A percentile compares a stretch with the other conserved stretches of the same genome.
Evolutionary conservation across 2,329 filamentous ascomycete species (phyloP).

Genomic region (Peltaster fructicola): DNA sequence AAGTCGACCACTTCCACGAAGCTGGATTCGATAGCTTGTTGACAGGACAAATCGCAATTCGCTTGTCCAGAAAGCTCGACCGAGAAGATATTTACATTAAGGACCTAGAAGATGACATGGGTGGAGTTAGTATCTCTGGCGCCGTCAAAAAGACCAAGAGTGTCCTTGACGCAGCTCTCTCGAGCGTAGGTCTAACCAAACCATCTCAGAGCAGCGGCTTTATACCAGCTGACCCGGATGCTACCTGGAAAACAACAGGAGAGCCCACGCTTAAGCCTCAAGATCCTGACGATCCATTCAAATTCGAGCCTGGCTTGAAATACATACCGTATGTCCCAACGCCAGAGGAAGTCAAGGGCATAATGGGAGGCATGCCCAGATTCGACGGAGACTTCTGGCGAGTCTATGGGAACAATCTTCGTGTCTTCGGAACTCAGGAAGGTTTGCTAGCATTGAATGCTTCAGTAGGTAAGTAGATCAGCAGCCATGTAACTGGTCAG

Average conservation of each 20-base stretch:
- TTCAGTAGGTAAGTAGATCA: background rate
- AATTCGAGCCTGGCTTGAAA: slow-evolving; percentile 15
- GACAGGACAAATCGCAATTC: slow-evolving; percentile 40
- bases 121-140: slow-evolving; percentile 6
- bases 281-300: slow-evolving; percentile 11
- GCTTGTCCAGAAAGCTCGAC: slow-evolving; percentile 35
- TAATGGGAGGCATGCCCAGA: slow-evolving; percentile 28
- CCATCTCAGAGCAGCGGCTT: background rate
- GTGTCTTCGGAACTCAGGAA: slow-evolving; percentile 43
- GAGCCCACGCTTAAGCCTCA: slow-evolving; percentile 11
- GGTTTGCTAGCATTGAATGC: slow-evolving; percentile 9
- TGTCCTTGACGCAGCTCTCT: slow-evolving; percentile 3
- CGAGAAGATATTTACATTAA: slow-evolving; percentile 20
- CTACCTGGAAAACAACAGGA: slow-evolving; percentile 14
- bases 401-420: slow-evolving; percentile 39
- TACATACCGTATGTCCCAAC: slow-evolving; percentile 1
- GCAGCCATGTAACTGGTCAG: too few relatives aligned
- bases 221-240: background rate
- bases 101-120: slow-evolving; percentile 6
- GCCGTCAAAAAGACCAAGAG: slow-evolving; percentile 3
- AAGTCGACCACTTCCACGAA: slow-evolving; percentile 33
- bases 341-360: background rate
- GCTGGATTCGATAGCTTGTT: slow-evolving; percentile 46
- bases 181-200: slow-evolving; percentile 1
- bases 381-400: slow-evolving; percentile 38